Base-by-base conservation (phyloP, 495 filamentous ascomycete species). In the Tuber calosporum region DNA sequence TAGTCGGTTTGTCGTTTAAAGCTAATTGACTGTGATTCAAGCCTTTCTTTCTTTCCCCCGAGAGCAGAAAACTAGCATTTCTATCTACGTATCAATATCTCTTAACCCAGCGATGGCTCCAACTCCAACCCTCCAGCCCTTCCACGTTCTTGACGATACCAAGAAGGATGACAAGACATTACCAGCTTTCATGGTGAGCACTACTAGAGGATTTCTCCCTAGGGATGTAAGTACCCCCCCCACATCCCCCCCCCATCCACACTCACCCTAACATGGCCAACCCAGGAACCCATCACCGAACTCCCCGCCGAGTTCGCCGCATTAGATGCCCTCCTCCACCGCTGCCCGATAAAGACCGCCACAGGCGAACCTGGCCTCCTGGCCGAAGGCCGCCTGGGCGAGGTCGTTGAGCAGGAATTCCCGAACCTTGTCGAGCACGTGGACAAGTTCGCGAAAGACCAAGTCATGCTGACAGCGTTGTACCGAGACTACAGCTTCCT, bases 401-500 rank as follows among this genome's bases (percentile, higher is more conserved):
- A 89, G 62, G 86, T 87, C 40, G 87, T 94, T 43, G 74, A 86
- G 67, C 80, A 81, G 19, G 88, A 90, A 71, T 85, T 96, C 39
- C 90, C 92, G 15, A 90, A 97, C 82, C 84, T 97, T 53, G 90
- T 90, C 22, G 84, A 84, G 5, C 85, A 86, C 74, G 85, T 96
- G 68, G 89, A 92, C 75, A 90, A 89, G 81, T 89, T 93, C 75
- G 58, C 58, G 48, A 82, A 85, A 69, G 89, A 97, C 82, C 85
- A 93, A 30, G 89, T 89, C 26, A 84, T 90, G 40, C 86, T 94
- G 85, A 92, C 92, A 80, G 93, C 92, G 39, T 83, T 94, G 71
- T 96, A 96, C 82, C 85, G 93, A 37, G 93, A 97, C 84, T 97
- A 97, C 81, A 90, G 90, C 38, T 97, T 96, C 84, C 84, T 97